A percentile compares a stretch with the other conserved stretches of the same genome.
These are phyloP conservation scores for Dorcoceras hygrometricum DNA, from an alignment of 257 asterid species.

Conservation along the genomic window DNA sequence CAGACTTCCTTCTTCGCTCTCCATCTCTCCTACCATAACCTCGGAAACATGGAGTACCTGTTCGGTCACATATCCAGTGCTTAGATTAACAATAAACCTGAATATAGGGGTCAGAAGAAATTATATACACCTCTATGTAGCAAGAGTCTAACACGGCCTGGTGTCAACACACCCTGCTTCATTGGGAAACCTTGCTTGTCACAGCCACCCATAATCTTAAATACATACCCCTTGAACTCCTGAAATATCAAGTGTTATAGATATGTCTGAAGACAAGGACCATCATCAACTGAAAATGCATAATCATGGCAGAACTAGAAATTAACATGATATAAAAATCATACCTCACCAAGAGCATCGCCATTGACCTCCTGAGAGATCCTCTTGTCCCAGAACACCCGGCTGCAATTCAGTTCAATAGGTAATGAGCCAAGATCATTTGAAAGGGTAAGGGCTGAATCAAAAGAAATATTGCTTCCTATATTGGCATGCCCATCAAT, in stretches of 20 bases:
- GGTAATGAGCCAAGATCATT: too few species aligned
- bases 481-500: too few species aligned
- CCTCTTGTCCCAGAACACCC: constrained; percentile 45
- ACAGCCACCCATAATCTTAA: constrained; percentile 62
- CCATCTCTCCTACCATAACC: constrained; percentile 29
- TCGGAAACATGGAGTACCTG: constrained; percentile 28
- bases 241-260: constrained; percentile 18
- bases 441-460: too few species aligned
- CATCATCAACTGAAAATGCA: too few species aligned
- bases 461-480: too few species aligned
- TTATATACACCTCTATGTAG: constrained; percentile 38
- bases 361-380: constrained; percentile 47
- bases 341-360: constrained; percentile 52
- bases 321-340: neutral
- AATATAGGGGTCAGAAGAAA: neutral
- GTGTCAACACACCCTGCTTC: constrained; percentile 63
- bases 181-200: constrained; percentile 65
- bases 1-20: constrained; percentile 28
- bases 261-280: too few species aligned
- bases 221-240: constrained; percentile 48
- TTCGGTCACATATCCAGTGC: neutral
- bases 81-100: neutral
- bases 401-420: constrained; percentile 43
- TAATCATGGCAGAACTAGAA: too few species aligned
- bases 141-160: constrained; percentile 50